Base-by-base conservation (phyloP, 2,329 filamentous ascomycete species). In the Elsinoe fawcettii region DNA sequence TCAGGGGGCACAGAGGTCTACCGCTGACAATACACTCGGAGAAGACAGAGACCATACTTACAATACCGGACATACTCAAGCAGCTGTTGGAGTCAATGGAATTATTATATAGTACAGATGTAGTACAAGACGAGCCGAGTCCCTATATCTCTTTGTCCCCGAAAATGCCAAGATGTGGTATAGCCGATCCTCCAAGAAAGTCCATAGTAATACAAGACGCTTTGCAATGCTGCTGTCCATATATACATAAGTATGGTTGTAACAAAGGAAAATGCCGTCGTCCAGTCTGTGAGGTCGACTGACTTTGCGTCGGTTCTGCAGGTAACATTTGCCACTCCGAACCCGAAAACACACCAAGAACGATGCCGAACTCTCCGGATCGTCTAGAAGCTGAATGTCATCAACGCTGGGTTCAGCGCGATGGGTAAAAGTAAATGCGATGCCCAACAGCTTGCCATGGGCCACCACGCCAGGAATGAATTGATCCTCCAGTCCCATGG, bases 381-480 rank as follows among this genome's bases (percentile, higher is more conserved):
- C 20, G 20, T 32, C 25, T 56, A 56, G 54, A 56, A 56, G 14
- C 22, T 34, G 32, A 56, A 56, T 12, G 54, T 56, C 54, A 56
- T 56, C 23, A 56, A 25, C 25, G 54, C 54, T 27, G 54, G 54
- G n/a, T 56, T 56, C 39, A 56, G 23, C n/a, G 43, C 39, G 32
- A 56, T 56, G n/a, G 54, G 54, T 11, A 56, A 25, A 1, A 46
- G n/a, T 3, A 56, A 11, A 25, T 56, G 54, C 2, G 37, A 56
- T 14, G 12, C 22, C 54, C 54, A 56, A 18, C 37, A 46, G 30
- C 12, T 18, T 20, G 37, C 25, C 54, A 56, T 56, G 25, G 54
- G 54, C 54, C 54, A 56, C 54, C 54, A 56, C 1, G 54, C 54
- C 41, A 56, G 20, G 54, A 56, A 56, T 3, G 54, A 46, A 27